Evolutionary conservation across 306 rosid species (phyloP), one percentile per base, ranked within the genome.

Genomic region (Cucurbita ficifolia): DNA sequence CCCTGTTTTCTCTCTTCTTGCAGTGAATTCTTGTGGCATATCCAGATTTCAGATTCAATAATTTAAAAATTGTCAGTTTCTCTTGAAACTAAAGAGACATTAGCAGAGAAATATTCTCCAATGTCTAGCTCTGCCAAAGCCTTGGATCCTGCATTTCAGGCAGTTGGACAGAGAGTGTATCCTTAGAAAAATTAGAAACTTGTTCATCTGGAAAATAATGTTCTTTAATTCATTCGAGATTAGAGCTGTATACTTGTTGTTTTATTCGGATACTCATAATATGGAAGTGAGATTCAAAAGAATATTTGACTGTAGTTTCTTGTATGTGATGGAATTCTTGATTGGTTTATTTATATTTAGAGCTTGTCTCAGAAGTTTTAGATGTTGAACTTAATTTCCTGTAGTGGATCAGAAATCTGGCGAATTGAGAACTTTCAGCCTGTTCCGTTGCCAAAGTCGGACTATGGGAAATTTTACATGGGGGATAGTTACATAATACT

Each of bases 131-230:
- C 99, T 48, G 77, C 91, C 49, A 95, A 95, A 85, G 87, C 62
- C 76, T 84, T 89, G 88, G 99, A 95, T 82, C 97, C 96, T 65
- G 99, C 99, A 72, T 91, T 95, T 87, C 99, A 95, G 84, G 96
- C 96, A 75, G 96, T 83, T 54, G 99, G 99, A 76, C 99, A 95
- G 81, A 91, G 84, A 88, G 84, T 79, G 99, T 95, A 95, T 95
- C 99, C 99, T 84, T 86, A 76, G 21, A 21, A 53, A 75, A 59
- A 52, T 77, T 24, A 48, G 57, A 55, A 50, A 71, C 62, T 42
- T 54, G 40, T 35, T 75, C 78, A 22, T 49, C 78, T 79, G 78
- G 57, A 69, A 75, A 76, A 75, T 72, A 42, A 2, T 38, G 39
- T 73, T 55, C 50, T 45, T 45, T 22, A 22, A 11, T 57, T 74